Conservation (phyloP, 805 yeast species). For the Candida methanosorbosa region DNA sequence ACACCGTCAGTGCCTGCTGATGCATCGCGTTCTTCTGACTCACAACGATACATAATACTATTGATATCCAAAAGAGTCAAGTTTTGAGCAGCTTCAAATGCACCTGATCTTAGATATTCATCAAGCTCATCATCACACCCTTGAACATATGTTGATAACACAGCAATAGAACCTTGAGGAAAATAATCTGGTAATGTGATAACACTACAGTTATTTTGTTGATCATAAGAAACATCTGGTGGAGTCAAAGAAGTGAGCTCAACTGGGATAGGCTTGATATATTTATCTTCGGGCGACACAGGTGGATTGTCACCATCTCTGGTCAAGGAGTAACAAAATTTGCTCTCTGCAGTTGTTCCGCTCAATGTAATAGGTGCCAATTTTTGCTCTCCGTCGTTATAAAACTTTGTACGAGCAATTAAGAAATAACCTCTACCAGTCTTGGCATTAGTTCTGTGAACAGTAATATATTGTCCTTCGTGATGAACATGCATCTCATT, state of each 20-base stretch:
- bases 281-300: conserved; percentile 26
- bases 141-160: conserved; percentile 62
- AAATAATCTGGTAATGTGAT: conserved; percentile 55
- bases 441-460: conserved; percentile 76
- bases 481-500: conserved; percentile 93
- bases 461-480: conserved; percentile 85
- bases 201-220: conserved; percentile 33
- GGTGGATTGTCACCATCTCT: conserved; percentile 42
- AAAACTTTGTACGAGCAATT: conserved; percentile 79
- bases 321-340: conserved; percentile 49
- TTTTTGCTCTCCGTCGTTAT: conserved; percentile 36
- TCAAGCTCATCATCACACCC: conserved; percentile 62
- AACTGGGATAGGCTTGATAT: conserved; percentile 59
- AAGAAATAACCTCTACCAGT: conserved; percentile 86
- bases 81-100: conserved; percentile 58
- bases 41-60: conserved; percentile 66
- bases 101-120: conserved; percentile 62
- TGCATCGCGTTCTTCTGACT: conserved; percentile 80
- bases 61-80: conserved; percentile 65
- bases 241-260: conserved; percentile 42
- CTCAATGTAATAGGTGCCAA: conserved; percentile 49
- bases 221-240: conserved; percentile 38
- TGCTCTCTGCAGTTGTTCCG: conserved; percentile 51
- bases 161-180: conserved; percentile 88
- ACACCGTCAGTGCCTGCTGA: conserved; percentile 65